Evolutionary conservation across 441 rosid genomes (phyloP).

Genomic region (Bocquillonia castaneifolia): DNA sequence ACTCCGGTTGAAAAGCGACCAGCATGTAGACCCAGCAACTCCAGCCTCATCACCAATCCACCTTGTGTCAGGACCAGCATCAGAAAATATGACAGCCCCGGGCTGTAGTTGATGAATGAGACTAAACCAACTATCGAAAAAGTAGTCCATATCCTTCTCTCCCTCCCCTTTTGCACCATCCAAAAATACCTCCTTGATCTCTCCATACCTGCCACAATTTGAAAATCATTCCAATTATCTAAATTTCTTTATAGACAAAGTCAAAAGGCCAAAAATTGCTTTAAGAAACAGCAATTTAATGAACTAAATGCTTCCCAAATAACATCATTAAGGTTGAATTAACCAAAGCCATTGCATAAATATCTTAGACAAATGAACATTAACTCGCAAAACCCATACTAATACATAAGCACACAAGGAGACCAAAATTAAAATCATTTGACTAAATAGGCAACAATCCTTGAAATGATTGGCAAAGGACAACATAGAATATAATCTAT

Average conservation of each 20-base stretch:
- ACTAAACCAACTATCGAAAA: conserved; percentile 69
- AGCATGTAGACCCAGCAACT: conserved; percentile 59
- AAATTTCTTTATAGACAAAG: not conserved
- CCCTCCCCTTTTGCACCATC: conserved; percentile 88
- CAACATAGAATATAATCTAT: not conserved
- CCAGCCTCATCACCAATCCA: conserved; percentile 89
- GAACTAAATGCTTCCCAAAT: not conserved
- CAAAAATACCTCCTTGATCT: conserved; percentile 65
- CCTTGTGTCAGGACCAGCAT: conserved; percentile 81
- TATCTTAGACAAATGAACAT: not conserved
- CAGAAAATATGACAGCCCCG: conserved; percentile 68
- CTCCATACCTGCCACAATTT: conserved; percentile 60
- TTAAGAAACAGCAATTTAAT: not conserved
- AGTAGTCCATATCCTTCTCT: conserved; percentile 73
- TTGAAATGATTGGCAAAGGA: not conserved
- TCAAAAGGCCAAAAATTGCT: not conserved
- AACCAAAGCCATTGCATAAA: not conserved
- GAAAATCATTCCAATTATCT: conserved; percentile 12
- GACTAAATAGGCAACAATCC: not conserved
- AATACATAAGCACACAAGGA: not conserved
- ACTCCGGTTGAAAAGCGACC: conserved; percentile 80
- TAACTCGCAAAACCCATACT: too few relatives aligned
- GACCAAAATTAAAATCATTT: not conserved
- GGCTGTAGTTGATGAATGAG: conserved; percentile 81
- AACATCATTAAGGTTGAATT: not conserved